phyloP scores from a whole-genome alignment of 805 yeast species.

The Metschnikowia hibisci region DNA sequence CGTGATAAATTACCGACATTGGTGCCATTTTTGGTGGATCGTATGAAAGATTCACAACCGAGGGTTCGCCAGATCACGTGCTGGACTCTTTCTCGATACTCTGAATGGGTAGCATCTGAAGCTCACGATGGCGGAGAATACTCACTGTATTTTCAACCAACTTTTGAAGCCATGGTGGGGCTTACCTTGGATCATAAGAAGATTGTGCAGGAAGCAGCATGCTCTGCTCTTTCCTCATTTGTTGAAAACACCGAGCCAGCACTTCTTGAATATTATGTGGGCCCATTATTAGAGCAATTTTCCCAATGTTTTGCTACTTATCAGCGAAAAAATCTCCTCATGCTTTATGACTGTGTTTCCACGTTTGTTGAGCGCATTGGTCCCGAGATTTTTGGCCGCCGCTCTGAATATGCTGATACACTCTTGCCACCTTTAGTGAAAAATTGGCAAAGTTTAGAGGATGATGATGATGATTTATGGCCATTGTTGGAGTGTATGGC shows the following conservation, averaged over 20 bases:
- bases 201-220: conserved; percentile 94
- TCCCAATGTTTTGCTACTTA: conserved; percentile 70
- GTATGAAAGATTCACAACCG: conserved; percentile 70
- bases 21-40: conserved; percentile 79
- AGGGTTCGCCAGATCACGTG: conserved; percentile 90
- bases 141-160: conserved; percentile 68
- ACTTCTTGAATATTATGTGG: conserved; percentile 58
- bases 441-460: conserved; percentile 74
- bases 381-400: conserved; percentile 47
- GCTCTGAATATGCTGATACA: conserved; percentile 53
- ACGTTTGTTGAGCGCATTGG: conserved; percentile 80
- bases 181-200: conserved; percentile 81
- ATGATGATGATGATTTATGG: conserved; percentile 84
- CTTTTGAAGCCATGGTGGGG: conserved; percentile 67
- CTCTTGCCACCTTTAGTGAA: conserved; percentile 77
- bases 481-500: conserved; percentile 92
- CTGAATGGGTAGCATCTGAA: conserved; percentile 75
- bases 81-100: conserved; percentile 90
- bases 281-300: conserved; percentile 65
- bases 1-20: conserved; percentile 71
- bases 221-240: conserved; percentile 79
- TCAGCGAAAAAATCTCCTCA: conserved; percentile 75
- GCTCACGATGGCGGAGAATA: conserved; percentile 59
- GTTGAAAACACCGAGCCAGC: conserved; percentile 70
- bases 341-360: conserved; percentile 86